Conservation (phyloP, 768 basidiomycete species). For the Pulveroboletus sp. region DNA sequence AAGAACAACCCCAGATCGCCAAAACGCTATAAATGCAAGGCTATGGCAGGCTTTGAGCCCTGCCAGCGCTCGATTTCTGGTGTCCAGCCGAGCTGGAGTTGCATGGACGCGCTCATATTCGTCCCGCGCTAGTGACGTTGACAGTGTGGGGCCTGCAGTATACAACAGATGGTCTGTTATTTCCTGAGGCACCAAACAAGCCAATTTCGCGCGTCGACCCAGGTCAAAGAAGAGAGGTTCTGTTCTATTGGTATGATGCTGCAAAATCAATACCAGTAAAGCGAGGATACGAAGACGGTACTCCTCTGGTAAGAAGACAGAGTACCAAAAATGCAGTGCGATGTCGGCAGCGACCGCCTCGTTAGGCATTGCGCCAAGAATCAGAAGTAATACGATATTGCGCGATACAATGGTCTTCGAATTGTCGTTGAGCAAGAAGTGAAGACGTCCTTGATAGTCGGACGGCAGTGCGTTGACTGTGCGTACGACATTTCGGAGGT, state of each 20-base stretch:
- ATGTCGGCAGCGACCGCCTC: constrained; percentile 34
- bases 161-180: constrained; percentile 29
- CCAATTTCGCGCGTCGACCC: constrained; percentile 15
- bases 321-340: constrained; percentile 47
- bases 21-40: constrained; percentile 36
- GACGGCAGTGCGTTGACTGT: constrained; percentile 40
- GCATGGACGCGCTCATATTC: constrained; percentile 30
- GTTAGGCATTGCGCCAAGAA: constrained; percentile 33
- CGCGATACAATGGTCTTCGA: constrained; percentile 29
- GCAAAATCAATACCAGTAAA: constrained; percentile 12
- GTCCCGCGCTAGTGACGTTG: constrained; percentile 18
- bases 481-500: constrained; percentile 39
- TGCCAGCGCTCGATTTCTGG: constrained; percentile 36
- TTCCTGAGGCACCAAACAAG: constrained; percentile 19
- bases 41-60: constrained; percentile 39
- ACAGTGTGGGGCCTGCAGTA: constrained; percentile 21
- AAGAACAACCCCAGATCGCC: constrained; percentile 39
- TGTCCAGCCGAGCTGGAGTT: constrained; percentile 36
- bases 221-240: constrained; percentile 11
- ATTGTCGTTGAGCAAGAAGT: constrained; percentile 41
- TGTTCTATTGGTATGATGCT: constrained; percentile 10
- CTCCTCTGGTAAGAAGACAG: constrained; percentile 34
- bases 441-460: constrained; percentile 36
- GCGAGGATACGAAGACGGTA: constrained; percentile 25
- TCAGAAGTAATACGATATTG: constrained; percentile 38